Base-by-base conservation (phyloP, 148 eudicot species). In the Heliosperma pusillum region DNA sequence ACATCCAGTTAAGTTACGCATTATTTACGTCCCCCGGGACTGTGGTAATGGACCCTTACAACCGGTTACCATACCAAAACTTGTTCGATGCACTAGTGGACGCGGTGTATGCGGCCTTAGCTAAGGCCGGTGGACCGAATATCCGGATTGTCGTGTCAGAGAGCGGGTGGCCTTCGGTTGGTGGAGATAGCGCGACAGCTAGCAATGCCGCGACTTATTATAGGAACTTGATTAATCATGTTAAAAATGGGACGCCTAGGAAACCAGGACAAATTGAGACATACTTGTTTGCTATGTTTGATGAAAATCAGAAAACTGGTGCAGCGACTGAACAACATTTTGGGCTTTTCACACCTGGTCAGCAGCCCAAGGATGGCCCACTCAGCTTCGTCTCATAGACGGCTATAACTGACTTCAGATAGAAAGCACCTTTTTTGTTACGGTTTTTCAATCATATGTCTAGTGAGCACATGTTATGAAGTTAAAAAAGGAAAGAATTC, bases 201-300 rank as follows among this genome's bases (percentile, higher is more conserved):
- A 70, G 52, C 0, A 81, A 84, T 40, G 87, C 87, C 7, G 70
- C 25, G 6, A 75, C 80, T 1, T 85, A 82, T 29, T 77, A 82
- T 45, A 59, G 8, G 61, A 81, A 85, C 10, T 66, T 85, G 82
- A 74, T 82, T 1, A 66, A 29, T 3, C 88, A 85, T 74, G 88
- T 79, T 10, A 69, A 59, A 44, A 16, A 59, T 0, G 88, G 86
- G 30, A 83, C 82, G 15, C 86, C 88, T 9, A 27, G 24, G 70
- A 83, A 69, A 29, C 69, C 71, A 5, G 81, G 81, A 1, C 21
- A 4, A 2, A 27, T 83, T 2, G 84, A 81, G 45, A 74, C 72
- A 2, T 83, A 80, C 71, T 71, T 85, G 61, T 85, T 82, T 75
- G 83, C 83, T 42, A 76, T 82, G 88, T 85, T 74, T 69, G 85